These are phyloP conservation scores for Phytophthora niederhauseri DNA, from an alignment of 352 stramenopile genomes.

Conservation along the genomic window DNA sequence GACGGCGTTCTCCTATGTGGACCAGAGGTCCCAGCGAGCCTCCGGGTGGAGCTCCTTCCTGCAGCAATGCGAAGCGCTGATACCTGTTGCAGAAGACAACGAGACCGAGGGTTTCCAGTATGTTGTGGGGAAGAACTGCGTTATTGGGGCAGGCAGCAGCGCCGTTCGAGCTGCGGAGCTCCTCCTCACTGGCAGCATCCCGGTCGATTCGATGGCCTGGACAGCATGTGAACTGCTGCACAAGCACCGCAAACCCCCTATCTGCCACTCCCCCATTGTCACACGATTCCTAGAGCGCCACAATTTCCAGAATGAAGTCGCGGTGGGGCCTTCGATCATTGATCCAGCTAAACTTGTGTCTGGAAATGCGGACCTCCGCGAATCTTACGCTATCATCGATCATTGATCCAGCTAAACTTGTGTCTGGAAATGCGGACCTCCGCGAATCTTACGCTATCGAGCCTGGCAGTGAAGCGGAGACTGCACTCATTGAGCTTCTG, in stretches of 20 bases:
- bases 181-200: slow-evolving; percentile 48
- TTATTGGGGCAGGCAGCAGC: slow-evolving; percentile 32
- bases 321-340: slow-evolving; percentile 3
- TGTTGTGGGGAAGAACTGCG: slow-evolving; percentile 49
- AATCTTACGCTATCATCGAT: slow-evolving; percentile 19
- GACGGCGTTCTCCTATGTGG: slow-evolving; percentile 16
- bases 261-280: slow-evolving; percentile 60
- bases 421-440: background rate
- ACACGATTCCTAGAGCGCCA: slow-evolving; percentile 52
- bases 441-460: slow-evolving; percentile 15
- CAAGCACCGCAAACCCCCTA: slow-evolving; percentile 47
- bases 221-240: slow-evolving; percentile 53
- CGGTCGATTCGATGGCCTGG: slow-evolving; percentile 63
- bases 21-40: slow-evolving; percentile 23
- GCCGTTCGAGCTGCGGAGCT: slow-evolving; percentile 36
- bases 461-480: slow-evolving; percentile 45
- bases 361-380: background rate
- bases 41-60: slow-evolving; percentile 62
- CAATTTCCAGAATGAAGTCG: slow-evolving; percentile 21
- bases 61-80: slow-evolving; percentile 44
- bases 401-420: too few relatives aligned
- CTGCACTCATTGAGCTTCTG: slow-evolving; percentile 47
- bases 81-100: slow-evolving; percentile 23
- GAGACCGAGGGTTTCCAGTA: slow-evolving; percentile 24
- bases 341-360: background rate